Conservation (phyloP, 192 early-diverging fungal genomes). For the Coemansia sp. region DNA sequence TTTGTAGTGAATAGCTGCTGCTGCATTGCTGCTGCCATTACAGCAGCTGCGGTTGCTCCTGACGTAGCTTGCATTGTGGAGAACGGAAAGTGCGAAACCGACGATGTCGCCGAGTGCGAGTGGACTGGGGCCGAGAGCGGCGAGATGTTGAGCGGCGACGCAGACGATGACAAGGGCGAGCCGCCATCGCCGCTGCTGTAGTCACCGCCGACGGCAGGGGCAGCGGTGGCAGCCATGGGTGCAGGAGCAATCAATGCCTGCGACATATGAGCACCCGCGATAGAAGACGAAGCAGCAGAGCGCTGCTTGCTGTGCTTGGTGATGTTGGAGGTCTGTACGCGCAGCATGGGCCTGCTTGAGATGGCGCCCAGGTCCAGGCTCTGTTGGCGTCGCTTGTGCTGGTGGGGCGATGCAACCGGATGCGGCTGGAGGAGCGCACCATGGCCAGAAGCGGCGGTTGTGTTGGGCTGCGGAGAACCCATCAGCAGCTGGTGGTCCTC, state of each 20-base stretch:
- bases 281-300: no score
- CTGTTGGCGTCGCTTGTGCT: constrained; percentile 44
- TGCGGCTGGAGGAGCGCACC: constrained; percentile 8
- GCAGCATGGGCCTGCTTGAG: constrained; percentile 29
- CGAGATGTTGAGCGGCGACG: constrained; percentile 33
- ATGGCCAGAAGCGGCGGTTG: constrained; percentile 1
- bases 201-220: constrained; percentile 1
- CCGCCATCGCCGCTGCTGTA: constrained; percentile 1
- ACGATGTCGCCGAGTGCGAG: constrained; percentile 6
- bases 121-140: constrained; percentile 45
- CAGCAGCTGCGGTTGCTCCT: neutral
- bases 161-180: constrained; percentile 14
- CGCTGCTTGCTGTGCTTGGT: neutral
- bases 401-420: neutral
- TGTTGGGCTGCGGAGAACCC: neutral
- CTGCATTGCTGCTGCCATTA: constrained; percentile 2
- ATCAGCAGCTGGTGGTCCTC: constrained; percentile 14
- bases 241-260: neutral
- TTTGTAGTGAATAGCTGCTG: constrained; percentile 3
- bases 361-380: constrained; percentile 37
- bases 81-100: constrained; percentile 31
- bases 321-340: constrained; percentile 31
- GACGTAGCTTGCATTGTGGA: neutral
- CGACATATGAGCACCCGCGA: neutral
- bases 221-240: neutral